Conservation (phyloP, 768 basidiomycete genomes). For the Boletus subparvulus region DNA sequence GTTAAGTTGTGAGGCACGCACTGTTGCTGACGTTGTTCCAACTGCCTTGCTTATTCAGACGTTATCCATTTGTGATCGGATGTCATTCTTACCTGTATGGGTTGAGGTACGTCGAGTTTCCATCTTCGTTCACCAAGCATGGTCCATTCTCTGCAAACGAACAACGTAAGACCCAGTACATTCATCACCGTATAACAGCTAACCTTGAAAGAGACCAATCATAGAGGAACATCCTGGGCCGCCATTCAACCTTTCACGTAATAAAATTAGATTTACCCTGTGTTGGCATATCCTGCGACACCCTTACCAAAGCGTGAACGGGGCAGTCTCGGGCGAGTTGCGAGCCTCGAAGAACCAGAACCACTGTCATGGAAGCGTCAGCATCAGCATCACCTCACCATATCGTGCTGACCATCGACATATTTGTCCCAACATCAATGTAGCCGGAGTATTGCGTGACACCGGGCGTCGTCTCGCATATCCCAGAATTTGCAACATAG, state of each 20-base stretch:
- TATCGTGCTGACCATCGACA: conserved; percentile 49
- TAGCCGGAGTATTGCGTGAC: conserved; percentile 64
- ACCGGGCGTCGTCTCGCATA: conserved; percentile 65
- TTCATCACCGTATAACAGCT: neutral
- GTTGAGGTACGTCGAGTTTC: conserved; percentile 51
- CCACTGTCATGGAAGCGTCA: conserved; percentile 43
- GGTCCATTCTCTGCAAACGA: conserved; percentile 56
- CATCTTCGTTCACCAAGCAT: conserved; percentile 56
- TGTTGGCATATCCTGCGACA: neutral
- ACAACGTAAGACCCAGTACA: neutral
- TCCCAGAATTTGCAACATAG: conserved; percentile 56
- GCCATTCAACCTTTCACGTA: conserved; percentile 47
- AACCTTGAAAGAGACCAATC: conserved; percentile 67
- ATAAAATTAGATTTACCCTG: neutral
- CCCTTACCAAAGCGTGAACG: conserved; percentile 61
- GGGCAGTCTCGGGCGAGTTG: conserved; percentile 56
- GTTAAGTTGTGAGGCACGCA: conserved; percentile 29
- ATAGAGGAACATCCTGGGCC: conserved; percentile 64
- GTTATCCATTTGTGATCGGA: neutral
- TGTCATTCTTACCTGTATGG: conserved; percentile 49
- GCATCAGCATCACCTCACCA: neutral
- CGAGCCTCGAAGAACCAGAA: conserved; percentile 76
- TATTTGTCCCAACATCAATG: conserved; percentile 53
- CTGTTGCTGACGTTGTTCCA: conserved; percentile 73
- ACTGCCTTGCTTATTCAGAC: conserved; percentile 30